Base-by-base conservation (phyloP, 257 asterid species). In the Petunia axillaris region DNA sequence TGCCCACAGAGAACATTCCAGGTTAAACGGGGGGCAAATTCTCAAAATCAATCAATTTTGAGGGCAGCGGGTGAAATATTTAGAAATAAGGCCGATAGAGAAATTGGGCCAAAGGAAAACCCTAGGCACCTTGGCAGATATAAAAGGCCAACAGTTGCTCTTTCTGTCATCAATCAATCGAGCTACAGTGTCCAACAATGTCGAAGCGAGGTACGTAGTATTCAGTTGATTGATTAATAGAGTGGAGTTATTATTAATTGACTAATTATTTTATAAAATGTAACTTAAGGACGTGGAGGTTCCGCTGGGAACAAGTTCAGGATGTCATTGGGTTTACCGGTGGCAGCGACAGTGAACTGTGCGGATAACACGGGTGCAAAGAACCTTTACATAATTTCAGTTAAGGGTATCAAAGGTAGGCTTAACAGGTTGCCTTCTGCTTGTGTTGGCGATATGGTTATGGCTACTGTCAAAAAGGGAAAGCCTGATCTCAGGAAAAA, bases 391-490 rank as follows among this genome's bases (percentile, higher is more conserved):
- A 91, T 89, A 81, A 90, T 90, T 37, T 90, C 94, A 3, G 93
- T 90, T 84, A 90, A 90, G 87, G 93, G 94, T 40, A 89, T 89
- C 83, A 87, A 89, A 83, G 94, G 91, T 3, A 88, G 93, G 15
- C 93, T 90, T 25, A 90, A 90, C 75, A 87, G 93, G 89, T 83
- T 91, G 67, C 95, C 95, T 0, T 91, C 95, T 3, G 95, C 95
- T 39, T 91, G 95, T 43, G 93, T 91, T 4, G 93, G 95, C 2
- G 95, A 91, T 83, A 89, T 91, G 95, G 95, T 91, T 54, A 91
- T 91, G 93, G 95, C 95, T 57, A 91, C 93, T 76, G 93, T 91
- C 8, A 91, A 91, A 86, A 91, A 91, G 82, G 95, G 91, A n/a
- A 91, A 91, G 89, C 93, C 95, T 8, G 95, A 91, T 80, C 91